Evolutionary conservation across 352 stramenopile species (phyloP).

Genomic region (Halophytophthora polymorphica): DNA sequence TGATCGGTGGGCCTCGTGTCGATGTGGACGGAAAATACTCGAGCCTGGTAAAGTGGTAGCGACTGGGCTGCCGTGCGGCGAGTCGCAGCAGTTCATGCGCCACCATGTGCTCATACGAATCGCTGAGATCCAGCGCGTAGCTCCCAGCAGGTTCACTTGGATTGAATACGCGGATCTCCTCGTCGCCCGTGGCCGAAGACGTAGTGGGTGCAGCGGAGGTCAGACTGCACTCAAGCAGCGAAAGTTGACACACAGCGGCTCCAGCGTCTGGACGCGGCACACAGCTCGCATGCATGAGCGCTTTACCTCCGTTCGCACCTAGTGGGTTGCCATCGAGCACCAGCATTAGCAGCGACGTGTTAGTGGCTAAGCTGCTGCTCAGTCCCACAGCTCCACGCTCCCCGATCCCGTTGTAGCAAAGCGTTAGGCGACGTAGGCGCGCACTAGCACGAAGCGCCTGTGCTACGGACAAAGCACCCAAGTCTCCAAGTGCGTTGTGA

Average conservation of each 20-base stretch:
- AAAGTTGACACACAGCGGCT: conserved; percentile 36
- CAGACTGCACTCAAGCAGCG: conserved; percentile 54
- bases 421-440: conserved; percentile 33
- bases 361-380: conserved; percentile 48
- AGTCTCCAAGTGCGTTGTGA: conserved; percentile 62
- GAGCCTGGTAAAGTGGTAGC: conserved; percentile 50
- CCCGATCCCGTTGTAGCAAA: conserved; percentile 70
- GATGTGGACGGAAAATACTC: conserved; percentile 30
- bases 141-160: conserved; percentile 43
- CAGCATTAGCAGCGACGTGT: conserved; percentile 43
- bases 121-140: conserved; percentile 59
- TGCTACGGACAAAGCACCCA: conserved; percentile 53
- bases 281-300: conserved; percentile 57
- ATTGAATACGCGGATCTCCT: conserved; percentile 57
- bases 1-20: conserved; percentile 7
- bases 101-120: conserved; percentile 78
- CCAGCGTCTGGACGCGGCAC: conserved; percentile 10
- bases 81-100: conserved; percentile 63
- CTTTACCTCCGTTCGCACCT: conserved; percentile 47
- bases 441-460: conserved; percentile 54
- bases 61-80: conserved; percentile 39
- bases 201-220: conserved; percentile 14
- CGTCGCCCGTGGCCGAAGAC: conserved; percentile 11
- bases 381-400: conserved; percentile 49
- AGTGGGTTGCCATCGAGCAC: conserved; percentile 60